A percentile compares a stretch with the other conserved stretches of the same genome.
Conservation (phyloP, 106 monocot genomes). For the Platanthera zijinensis region DNA sequence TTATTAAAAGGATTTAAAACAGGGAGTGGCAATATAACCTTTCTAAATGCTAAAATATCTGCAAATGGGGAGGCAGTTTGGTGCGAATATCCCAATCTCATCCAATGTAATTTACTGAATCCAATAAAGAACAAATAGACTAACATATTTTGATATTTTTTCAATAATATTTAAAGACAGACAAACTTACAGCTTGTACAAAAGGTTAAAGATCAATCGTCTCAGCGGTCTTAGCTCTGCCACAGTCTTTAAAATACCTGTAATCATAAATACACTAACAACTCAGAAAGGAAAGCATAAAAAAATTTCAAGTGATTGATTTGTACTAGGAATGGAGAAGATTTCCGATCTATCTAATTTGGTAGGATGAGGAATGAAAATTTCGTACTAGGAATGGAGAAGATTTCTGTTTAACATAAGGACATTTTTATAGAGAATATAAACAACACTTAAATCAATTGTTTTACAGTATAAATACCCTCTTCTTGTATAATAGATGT, state of each 20-base stretch:
- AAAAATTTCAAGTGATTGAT: not conserved
- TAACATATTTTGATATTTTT: not conserved
- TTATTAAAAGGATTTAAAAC: not conserved
- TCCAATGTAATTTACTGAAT: conserved; percentile 71
- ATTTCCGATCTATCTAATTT: no score
- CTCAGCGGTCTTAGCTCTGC: conserved; percentile 70
- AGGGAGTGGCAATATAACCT: conserved; percentile 30
- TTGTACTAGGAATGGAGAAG: no score
- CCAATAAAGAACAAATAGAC: not conserved
- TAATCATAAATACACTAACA: not conserved
- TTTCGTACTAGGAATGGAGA: no score
- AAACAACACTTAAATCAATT: no score
- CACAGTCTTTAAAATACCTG: conserved; percentile 69
- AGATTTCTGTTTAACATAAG: no score
- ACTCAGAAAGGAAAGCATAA: not conserved
- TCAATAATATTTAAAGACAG: not conserved
- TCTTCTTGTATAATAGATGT: no score
- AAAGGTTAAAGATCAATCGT: conserved; percentile 71
- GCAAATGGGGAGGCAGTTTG: conserved; percentile 77
- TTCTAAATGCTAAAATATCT: conserved; percentile 73
- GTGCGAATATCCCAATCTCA: conserved; percentile 59
- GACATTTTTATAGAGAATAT: no score
- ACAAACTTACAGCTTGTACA: conserved; percentile 67
- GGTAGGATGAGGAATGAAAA: no score
- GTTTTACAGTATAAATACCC: no score